These are phyloP conservation scores for Colletotrichum melonis DNA, from an alignment of 2,329 filamentous ascomycete genomes.

Conservation along the genomic window DNA sequence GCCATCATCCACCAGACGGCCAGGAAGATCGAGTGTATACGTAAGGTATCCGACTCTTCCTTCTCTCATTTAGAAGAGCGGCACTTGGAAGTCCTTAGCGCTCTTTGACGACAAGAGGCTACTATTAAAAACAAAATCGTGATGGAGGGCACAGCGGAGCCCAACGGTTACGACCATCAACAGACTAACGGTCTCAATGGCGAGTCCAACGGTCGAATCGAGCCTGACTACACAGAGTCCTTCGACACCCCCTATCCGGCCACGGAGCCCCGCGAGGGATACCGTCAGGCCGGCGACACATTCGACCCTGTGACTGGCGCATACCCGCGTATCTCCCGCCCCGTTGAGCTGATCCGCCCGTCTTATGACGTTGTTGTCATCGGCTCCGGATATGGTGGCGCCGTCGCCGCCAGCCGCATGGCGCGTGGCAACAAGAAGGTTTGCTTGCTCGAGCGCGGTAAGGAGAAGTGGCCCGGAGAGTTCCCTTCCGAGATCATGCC, in stretches of 20 bases:
- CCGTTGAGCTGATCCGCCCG: constrained; percentile 49
- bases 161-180: not conserved
- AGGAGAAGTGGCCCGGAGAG: constrained; percentile 58
- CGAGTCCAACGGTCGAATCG: not conserved
- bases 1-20: not conserved
- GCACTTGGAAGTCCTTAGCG: not conserved
- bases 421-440: constrained; percentile 49
- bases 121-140: not conserved
- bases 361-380: constrained; percentile 60
- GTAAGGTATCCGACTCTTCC: not conserved
- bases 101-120: not conserved
- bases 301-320: constrained; percentile 23
- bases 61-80: not conserved
- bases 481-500: constrained; percentile 49
- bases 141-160: constrained; percentile 7
- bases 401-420: constrained; percentile 59
- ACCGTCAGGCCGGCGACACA: not conserved
- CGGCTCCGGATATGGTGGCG: constrained; percentile 62
- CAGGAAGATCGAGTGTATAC: not conserved
- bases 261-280: not conserved
- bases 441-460: constrained; percentile 57
- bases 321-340: constrained; percentile 49
- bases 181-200: constrained; percentile 18
- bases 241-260: not conserved
- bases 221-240: not conserved